A percentile compares a stretch with the other conserved stretches of the same genome.
phyloP scores from a whole-genome alignment of 2,329 filamentous ascomycete genomes.

The Botryotinia calthae region DNA sequence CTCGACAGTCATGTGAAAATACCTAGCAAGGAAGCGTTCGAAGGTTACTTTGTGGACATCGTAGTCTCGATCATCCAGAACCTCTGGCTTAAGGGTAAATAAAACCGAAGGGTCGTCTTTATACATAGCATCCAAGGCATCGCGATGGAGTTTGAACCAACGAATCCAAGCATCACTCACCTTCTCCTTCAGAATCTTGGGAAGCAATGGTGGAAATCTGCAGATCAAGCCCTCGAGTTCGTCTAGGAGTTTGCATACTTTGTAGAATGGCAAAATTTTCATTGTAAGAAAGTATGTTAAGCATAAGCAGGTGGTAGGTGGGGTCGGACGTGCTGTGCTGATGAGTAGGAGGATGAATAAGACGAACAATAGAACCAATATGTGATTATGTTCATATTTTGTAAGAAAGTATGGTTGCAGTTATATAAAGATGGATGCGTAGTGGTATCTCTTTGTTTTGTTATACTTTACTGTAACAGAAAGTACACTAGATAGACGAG shows the following conservation, averaged over 20 bases:
- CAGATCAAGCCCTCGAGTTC: constrained; percentile 51
- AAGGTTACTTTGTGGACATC: constrained; percentile 61
- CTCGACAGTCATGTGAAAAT: constrained; percentile 5
- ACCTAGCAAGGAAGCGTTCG: constrained; percentile 62
- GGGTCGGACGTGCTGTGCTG: not conserved
- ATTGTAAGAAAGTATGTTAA: constrained; percentile 18
- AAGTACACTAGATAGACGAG: not conserved
- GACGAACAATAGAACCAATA: not conserved
- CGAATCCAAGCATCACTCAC: constrained; percentile 54
- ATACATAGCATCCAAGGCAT: constrained; percentile 49
- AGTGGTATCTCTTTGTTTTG: not conserved
- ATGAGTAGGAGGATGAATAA: not conserved
- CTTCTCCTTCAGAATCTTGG: constrained; percentile 46
- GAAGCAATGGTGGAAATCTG: constrained; percentile 43
- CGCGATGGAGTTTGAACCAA: constrained; percentile 70
- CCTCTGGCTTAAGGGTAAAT: constrained; percentile 42
- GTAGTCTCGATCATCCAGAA: constrained; percentile 75
- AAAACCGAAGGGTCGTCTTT: constrained; percentile 9
- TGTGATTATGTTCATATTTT: not conserved
- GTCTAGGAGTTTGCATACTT: constrained; percentile 72
- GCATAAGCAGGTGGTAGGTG: not conserved
- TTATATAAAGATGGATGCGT: not conserved
- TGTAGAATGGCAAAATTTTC: constrained; percentile 64
- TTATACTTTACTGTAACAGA: not conserved
- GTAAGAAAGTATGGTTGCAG: not conserved